Evolutionary conservation across 495 filamentous ascomycete species (phyloP), one percentile per base, ranked within the genome.

Genomic region (Neurospora sublineolata): DNA sequence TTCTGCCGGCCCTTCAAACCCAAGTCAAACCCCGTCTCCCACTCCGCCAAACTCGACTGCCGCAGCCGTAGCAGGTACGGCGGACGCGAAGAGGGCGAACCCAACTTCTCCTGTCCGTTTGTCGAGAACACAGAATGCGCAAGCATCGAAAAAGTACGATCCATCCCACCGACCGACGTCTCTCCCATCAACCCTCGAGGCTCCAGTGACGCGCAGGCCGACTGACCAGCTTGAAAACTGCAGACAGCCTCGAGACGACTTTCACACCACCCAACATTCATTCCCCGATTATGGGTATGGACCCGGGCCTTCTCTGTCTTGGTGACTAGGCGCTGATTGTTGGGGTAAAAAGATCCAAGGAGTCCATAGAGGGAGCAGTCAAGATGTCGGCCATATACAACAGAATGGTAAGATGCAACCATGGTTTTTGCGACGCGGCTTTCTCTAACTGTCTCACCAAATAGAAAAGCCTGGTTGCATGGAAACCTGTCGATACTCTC

Each of bases 201-300:
- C 12, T 27, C 30, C 30, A 69, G 23, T 39, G 36, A 16, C 46
- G 37, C 69, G 41, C 11, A 60, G n/a, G 10, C 60, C 52, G 23
- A 30, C 27, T 27, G 44, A 71, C 74, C 68, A 75, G 69, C 5
- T 36, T n/a, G 60, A 18, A 60, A 12, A 27, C 41, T 39, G 58
- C 64, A 74, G 72, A 68, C 44, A 27, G 10, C 60, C 67, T 36
- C 69, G 73, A 64, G 67, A 75, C 41, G 71, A 70, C 39, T 76
- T 72, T 37, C 76, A 77, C 73, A 69, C 67, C 46, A 73, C 71
- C 38, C 67, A 71, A 33, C 73, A 77, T 69, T 73, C 75, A 20
- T 76, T 77, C 46, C 76, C 78, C 37, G 78, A 80, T 68, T 79
- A 80, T 79, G 78, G 78, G 78, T 79, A 76, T 33, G 64, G 20